These are phyloP conservation scores for Citrus maxima DNA, from an alignment of 345 rosid genomes.

Conservation along the genomic window DNA sequence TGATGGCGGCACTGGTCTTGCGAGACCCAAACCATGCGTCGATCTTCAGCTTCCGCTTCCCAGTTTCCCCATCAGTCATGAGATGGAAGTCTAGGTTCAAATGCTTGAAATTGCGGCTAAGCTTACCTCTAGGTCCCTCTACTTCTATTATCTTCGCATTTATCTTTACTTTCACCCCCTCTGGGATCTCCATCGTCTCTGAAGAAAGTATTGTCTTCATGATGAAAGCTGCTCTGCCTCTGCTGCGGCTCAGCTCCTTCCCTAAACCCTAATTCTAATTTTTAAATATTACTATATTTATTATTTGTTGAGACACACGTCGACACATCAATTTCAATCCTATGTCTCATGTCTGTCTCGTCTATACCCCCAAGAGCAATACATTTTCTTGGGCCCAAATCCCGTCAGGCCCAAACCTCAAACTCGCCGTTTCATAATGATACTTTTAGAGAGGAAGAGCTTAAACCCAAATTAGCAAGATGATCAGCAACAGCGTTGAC, in stretches of 20 bases:
- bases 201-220: conserved; percentile 61
- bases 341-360: no score
- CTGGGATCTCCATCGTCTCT: conserved; percentile 67
- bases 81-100: conserved; percentile 62
- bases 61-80: conserved; percentile 47
- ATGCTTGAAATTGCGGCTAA: conserved; percentile 56
- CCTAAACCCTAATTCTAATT: background rate
- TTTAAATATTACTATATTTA: no score
- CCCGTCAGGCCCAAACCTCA: background rate
- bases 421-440: no score
- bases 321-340: no score
- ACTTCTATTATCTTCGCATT: conserved; percentile 56
- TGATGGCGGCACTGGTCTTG: conserved; percentile 57
- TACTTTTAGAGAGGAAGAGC: no score
- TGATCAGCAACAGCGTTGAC: no score
- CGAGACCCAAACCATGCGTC: conserved; percentile 63
- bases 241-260: background rate
- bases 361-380: no score
- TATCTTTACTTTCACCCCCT: conserved; percentile 46
- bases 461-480: no score
- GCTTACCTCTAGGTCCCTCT: conserved; percentile 63
- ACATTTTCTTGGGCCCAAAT: background rate
- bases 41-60: conserved; percentile 50
- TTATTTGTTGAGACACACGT: no score
- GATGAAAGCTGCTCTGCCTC: no score